Base-by-base conservation (phyloP, 2,329 filamentous ascomycete species). In the Exophiala oligosperma region DNA sequence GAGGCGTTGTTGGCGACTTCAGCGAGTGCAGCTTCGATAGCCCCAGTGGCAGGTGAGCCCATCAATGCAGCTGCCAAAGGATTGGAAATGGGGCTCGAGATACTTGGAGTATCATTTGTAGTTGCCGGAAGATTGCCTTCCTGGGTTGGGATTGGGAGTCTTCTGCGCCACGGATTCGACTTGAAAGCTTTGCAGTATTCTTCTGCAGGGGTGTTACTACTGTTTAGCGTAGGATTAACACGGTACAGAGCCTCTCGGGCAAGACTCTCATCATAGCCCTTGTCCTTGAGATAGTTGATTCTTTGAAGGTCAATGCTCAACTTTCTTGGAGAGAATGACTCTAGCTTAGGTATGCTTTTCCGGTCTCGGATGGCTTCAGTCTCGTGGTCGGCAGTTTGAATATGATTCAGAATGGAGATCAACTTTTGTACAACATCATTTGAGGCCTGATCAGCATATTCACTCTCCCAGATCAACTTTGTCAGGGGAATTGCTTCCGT, bases 221-320 rank as follows among this genome's bases (percentile, higher is more conserved):
- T 54, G 9, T 51, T 24, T 29, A 48, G 17, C 53, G 82, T 82
- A 56, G 91, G 90, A 68, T 91, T 89, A 67, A 90, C 90, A 54
- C 93, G 86, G 71, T 91, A 97, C 0, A 94, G 76, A 29, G 90
- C 92, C 73, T 97, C 93, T 32, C 83, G 81, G 5, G 83, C 88
- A 52, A 97, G 78, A 11, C 84, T 83, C 44, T 82, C 76, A 21
- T 85, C 79, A 58, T 77, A 84, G 1, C 79, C 80, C 54, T 77
- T 77, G 7, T 79, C 77, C 28, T 73, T 69, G 12, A 79, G 65
- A 8, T 68, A 61, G 23, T 71, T 73, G 17, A 85, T 68, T 28
- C 76, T 76, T 0, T 83, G 80, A 11, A 67, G 68, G 57, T 78
- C 79, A 26, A 83, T 71, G 44, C 77, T 77, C 70, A 86, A 87